phyloP scores from a whole-genome alignment of 345 rosid species.

The Citrus unshiu region DNA sequence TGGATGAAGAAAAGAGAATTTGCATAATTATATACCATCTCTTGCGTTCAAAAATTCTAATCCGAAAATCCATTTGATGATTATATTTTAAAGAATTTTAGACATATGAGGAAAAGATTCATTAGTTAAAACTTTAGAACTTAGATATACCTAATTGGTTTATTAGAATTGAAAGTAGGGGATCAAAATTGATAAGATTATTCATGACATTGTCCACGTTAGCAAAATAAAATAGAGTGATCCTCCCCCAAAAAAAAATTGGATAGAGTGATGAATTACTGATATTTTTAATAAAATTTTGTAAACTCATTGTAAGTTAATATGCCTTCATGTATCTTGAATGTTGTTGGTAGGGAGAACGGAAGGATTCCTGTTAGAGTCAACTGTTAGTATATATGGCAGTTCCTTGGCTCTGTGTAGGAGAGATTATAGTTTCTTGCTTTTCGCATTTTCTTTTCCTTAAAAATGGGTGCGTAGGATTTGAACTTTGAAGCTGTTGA shows the following conservation, averaged over 20 bases:
- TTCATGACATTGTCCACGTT: background rate
- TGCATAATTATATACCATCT: background rate
- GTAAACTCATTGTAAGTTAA: background rate
- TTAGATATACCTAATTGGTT: background rate
- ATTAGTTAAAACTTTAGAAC: background rate
- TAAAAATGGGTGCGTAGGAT: background rate
- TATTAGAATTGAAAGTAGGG: background rate
- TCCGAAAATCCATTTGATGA: background rate
- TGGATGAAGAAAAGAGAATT: background rate
- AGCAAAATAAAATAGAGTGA: background rate
- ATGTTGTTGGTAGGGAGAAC: background rate
- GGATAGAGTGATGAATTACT: background rate
- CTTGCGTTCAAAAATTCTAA: background rate
- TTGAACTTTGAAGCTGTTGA: background rate
- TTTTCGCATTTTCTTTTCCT: too few species aligned
- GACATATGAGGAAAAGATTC: background rate
- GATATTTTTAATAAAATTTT: background rate
- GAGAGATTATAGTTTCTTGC: background rate
- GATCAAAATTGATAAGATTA: background rate
- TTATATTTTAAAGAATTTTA: background rate
- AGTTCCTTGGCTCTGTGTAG: background rate
- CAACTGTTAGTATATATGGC: background rate
- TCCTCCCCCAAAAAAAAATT: too few species aligned
- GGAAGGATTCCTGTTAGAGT: too few species aligned
- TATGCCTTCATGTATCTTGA: background rate